A percentile compares a stretch with the other conserved stretches of the same genome.
Conservation (phyloP, 768 basidiomycete species). For the Naganishia randhawae region DNA sequence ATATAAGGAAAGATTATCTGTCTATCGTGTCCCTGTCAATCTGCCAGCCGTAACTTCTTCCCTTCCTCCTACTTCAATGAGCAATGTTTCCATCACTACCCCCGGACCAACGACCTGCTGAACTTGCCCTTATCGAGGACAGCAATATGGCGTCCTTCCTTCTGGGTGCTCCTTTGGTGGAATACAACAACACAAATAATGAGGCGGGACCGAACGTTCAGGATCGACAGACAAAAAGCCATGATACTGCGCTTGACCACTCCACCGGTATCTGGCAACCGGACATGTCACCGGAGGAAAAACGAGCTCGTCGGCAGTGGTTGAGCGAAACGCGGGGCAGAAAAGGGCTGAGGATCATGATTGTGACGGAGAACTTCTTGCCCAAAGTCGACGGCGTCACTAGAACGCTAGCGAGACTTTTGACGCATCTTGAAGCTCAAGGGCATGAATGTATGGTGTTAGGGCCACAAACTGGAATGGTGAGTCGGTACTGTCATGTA, state of each 20-base stretch:
- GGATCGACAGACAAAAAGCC: background rate
- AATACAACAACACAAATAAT: too few species aligned
- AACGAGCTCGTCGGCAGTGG: conserved; percentile 37
- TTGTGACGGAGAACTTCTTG: conserved; percentile 52
- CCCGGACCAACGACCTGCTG: background rate
- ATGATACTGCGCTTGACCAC: background rate
- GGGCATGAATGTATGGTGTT: conserved; percentile 55
- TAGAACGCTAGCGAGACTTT: conserved; percentile 52
- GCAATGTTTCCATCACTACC: background rate
- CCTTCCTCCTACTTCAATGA: background rate
- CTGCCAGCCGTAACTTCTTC: background rate
- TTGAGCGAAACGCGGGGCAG: conserved; percentile 34
- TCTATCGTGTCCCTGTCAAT: background rate
- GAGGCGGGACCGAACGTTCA: background rate
- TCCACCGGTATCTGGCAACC: conserved; percentile 1
- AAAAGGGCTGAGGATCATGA: conserved; percentile 44
- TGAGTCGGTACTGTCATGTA: conserved; percentile 25
- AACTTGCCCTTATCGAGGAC: background rate
- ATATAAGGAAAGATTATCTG: background rate
- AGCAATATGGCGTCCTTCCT: background rate
- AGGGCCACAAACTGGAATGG: conserved; percentile 52
- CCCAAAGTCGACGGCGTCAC: conserved; percentile 57
- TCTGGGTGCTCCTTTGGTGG: background rate
- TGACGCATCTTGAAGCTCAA: conserved; percentile 52
- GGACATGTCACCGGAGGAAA: conserved; percentile 36